Conservation (phyloP, 2,329 filamentous ascomycete genomes). For the Ceratocystis alfenasii region DNA sequence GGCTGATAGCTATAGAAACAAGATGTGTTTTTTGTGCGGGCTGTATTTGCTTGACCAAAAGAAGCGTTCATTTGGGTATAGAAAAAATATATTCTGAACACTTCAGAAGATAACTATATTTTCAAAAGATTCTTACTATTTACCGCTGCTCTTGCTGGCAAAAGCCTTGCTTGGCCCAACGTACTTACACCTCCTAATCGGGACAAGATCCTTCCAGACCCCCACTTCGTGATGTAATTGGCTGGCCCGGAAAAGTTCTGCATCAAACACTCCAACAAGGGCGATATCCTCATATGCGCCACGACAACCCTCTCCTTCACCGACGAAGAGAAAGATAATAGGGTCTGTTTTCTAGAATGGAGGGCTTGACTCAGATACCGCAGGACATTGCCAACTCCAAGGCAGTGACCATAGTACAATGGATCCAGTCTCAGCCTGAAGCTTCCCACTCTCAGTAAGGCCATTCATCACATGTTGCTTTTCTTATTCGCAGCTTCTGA, state of each 20-base stretch:
- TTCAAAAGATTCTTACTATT: neutral
- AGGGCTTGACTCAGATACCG: constrained; percentile 12
- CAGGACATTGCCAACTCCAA: constrained; percentile 19
- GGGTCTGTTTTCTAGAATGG: constrained; percentile 15
- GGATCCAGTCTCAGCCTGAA: constrained; percentile 23
- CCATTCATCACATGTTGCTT: neutral
- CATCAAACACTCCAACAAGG: constrained; percentile 1
- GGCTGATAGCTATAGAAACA: neutral
- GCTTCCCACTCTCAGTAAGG: constrained; percentile 18
- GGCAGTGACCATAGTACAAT: constrained; percentile 21
- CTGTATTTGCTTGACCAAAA: neutral
- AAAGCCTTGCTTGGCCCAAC: neutral
- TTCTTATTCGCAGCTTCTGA: neutral
- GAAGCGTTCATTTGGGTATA: neutral
- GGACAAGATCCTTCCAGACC: constrained; percentile 13
- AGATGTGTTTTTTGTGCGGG: neutral
- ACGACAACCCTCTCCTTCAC: neutral
- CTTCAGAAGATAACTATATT: neutral
- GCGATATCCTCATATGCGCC: neutral
- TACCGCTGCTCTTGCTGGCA: neutral
- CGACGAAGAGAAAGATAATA: neutral
- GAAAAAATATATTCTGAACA: neutral
- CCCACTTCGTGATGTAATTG: constrained; percentile 22
- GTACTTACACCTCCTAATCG: constrained; percentile 21
- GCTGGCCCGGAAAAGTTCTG: constrained; percentile 20